Evolutionary conservation across 2,329 filamentous ascomycete genomes (phyloP), one percentile per base, ranked within the genome.

Genomic region (Aspergillus sp.): DNA sequence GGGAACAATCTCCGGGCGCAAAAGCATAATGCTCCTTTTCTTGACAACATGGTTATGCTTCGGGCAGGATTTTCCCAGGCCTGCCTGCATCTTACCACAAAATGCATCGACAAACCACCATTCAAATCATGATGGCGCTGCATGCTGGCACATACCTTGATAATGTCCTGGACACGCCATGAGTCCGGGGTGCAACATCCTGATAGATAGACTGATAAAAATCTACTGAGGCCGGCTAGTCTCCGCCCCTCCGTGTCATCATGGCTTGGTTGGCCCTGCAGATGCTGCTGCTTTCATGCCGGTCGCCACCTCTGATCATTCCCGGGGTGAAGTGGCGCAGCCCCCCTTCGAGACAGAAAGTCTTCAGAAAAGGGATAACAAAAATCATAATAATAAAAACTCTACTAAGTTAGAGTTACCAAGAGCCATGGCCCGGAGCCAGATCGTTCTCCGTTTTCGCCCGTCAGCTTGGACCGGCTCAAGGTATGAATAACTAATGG

Each of bases 221-320:
- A 53, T 58, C 57, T 54, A 62, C 47, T 50, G 32, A 42, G 55
- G 49, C 39, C n/a, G 57, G 47, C 44, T 65, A 62, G 59, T 62
- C 57, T 57, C 62, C 59, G 59, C 57, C 47, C 60, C 32, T 36
- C 54, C 53, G 32, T 57, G 30, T 42, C 44, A 32, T 54, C 38
- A 19, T 51, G 30, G 60, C 52, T 50, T 57, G 58, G 57, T 51
- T 62, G 53, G 59, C 59, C 54, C 54, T 63, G 60, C 62, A 64
- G 60, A 61, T 60, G 44, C 57, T 57, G 41, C 15, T 58, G 51
- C 52, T 64, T 54, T 60, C 32, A 64, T 64, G 62, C 63, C 62
- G 52, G 64, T 67, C 54, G 66, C 66, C 66, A 67, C 62, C 55
- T 64, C 54, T 57, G 57, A 59, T 62, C 51, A 47, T 53, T 59